These are phyloP conservation scores for Triangularia verruculosa DNA, from an alignment of 2,329 filamentous ascomycete species.

Conservation along the genomic window DNA sequence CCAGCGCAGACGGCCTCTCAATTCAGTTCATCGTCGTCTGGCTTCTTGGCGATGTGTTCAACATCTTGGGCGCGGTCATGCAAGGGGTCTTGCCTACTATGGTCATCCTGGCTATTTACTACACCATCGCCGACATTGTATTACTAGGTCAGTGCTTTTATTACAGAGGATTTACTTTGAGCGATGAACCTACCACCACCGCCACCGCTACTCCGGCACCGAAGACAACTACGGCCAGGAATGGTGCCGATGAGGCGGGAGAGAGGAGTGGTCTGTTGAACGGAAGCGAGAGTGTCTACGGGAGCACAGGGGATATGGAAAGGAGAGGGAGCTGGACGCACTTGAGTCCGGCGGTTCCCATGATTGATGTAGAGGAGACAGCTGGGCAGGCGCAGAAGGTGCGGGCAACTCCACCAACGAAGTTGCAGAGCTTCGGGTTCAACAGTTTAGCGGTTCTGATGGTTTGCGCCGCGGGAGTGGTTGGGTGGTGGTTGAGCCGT, in stretches of 20 bases:
- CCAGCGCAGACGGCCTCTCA: conserved; percentile 82
- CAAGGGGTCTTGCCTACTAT: conserved; percentile 83
- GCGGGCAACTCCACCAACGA: conserved; percentile 44
- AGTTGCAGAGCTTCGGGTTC: conserved; percentile 61
- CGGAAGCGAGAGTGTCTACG: conserved; percentile 24
- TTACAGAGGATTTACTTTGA: conserved; percentile 79
- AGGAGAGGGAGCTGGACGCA: conserved; percentile 60
- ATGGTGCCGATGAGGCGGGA: conserved; percentile 37
- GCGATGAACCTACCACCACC: conserved; percentile 45
- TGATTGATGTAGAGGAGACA: conserved; percentile 42
- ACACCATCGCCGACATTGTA: conserved; percentile 87
- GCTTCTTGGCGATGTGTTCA: conserved; percentile 93
- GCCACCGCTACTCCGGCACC: conserved; percentile 36
- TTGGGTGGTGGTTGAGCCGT: conserved; percentile 79
- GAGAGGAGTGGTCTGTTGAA: conserved; percentile 53
- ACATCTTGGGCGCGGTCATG: conserved; percentile 86
- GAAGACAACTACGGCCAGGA: conserved; percentile 11
- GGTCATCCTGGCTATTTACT: conserved; percentile 90
- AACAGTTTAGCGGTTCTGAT: conserved; percentile 74
- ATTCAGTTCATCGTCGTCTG: conserved; percentile 91
- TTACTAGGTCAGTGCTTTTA: conserved; percentile 90
- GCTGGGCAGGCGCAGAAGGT: not conserved
- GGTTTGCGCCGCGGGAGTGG: conserved; percentile 76
- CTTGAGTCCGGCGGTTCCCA: conserved; percentile 78
- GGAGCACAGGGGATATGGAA: conserved; percentile 33